Conservation (phyloP, 2,329 filamentous ascomycete species). For the Diaporthe aspalathi region DNA sequence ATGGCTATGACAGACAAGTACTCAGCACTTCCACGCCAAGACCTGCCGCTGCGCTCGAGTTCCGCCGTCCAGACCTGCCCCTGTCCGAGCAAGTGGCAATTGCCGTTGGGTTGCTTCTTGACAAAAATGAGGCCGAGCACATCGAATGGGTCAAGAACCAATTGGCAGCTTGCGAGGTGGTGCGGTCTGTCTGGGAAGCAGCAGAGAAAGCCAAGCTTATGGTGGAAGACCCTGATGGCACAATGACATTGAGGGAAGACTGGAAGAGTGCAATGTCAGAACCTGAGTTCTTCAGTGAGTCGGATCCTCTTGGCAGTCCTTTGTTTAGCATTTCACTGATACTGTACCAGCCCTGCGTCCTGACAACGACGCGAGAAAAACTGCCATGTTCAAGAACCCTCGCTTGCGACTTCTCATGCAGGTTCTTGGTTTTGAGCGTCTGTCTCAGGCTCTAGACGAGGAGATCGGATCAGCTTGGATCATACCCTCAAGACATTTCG, state of each 20-base stretch:
- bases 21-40: slow-evolving; percentile 69
- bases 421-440: slow-evolving; percentile 75
- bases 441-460: slow-evolving; percentile 69
- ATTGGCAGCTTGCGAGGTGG: slow-evolving; percentile 74
- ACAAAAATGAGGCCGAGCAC: slow-evolving; percentile 80
- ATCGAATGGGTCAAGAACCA: slow-evolving; percentile 85
- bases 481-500: slow-evolving; percentile 73
- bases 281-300: slow-evolving; percentile 66
- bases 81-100: slow-evolving; percentile 74
- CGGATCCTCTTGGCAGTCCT: neutral
- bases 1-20: slow-evolving; percentile 86
- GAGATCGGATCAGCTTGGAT: slow-evolving; percentile 82
- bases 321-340: too few relatives aligned
- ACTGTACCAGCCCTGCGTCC: slow-evolving; percentile 65
- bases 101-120: slow-evolving; percentile 81
- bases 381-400: slow-evolving; percentile 88
- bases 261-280: slow-evolving; percentile 47
- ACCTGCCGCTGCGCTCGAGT: slow-evolving; percentile 84
- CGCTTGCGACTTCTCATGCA: slow-evolving; percentile 87
- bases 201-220: slow-evolving; percentile 71
- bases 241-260: slow-evolving; percentile 40
- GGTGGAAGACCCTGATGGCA: slow-evolving; percentile 48
- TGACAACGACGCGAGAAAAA: slow-evolving; percentile 73
- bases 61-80: slow-evolving; percentile 65
- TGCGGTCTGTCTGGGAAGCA: slow-evolving; percentile 82